These are phyloP conservation scores for Crucibulum laeve DNA, from an alignment of 768 basidiomycete species.

Conservation along the genomic window DNA sequence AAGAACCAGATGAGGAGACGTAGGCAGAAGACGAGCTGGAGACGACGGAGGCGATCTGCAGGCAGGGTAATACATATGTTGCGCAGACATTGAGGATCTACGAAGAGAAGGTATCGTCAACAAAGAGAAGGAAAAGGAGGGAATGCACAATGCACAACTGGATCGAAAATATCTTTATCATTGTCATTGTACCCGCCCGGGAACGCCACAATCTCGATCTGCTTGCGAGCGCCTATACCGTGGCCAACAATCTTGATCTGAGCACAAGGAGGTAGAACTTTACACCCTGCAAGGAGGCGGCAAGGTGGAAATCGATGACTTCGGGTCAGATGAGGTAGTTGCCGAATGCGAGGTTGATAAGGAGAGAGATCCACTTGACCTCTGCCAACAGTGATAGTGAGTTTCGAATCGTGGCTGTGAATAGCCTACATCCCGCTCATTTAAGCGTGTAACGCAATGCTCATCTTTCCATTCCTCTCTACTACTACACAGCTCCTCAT, in stretches of 20 bases:
- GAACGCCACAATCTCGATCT: constrained; percentile 52
- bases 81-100: constrained; percentile 25
- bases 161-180: constrained; percentile 68
- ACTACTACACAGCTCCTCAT: too few species aligned
- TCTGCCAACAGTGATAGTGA: too few species aligned
- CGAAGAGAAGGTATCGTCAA: neutral
- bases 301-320: constrained; percentile 75
- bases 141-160: constrained; percentile 26
- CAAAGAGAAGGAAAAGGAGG: neutral
- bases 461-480: too few species aligned
- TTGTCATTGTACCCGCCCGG: constrained; percentile 71
- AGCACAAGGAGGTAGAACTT: constrained; percentile 79
- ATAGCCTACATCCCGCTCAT: too few species aligned
- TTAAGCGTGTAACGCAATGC: too few species aligned
- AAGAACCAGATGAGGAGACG: constrained; percentile 1
- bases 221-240: constrained; percentile 40
- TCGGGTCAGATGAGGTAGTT: constrained; percentile 78
- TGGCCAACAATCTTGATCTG: constrained; percentile 53
- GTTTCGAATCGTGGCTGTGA: too few species aligned
- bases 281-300: constrained; percentile 49
- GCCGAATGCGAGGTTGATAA: constrained; percentile 53
- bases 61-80: constrained; percentile 47
- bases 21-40: constrained; percentile 9
- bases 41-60: constrained; percentile 39
- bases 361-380: too few species aligned